Conservation (phyloP, 2,329 filamentous ascomycete genomes). For the Fusarium sp. region DNA sequence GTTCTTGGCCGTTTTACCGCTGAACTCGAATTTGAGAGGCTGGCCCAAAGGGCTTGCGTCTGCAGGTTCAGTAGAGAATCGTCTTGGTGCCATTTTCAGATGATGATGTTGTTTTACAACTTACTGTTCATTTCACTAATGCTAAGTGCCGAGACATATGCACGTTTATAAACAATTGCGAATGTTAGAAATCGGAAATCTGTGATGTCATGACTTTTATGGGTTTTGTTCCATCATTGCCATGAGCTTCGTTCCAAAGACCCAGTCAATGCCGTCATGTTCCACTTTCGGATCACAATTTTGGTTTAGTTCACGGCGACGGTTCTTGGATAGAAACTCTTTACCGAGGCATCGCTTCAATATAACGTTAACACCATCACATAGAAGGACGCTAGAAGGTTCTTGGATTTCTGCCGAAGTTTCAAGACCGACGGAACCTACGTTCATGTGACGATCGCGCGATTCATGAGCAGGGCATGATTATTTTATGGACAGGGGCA, state of each 20-base stretch:
- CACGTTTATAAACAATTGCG: neutral
- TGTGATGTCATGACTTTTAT: constrained; percentile 18
- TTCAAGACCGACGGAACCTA: neutral
- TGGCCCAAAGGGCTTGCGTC: constrained; percentile 47
- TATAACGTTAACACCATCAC: neutral
- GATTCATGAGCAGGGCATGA: neutral
- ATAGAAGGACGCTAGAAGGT: neutral
- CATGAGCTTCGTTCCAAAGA: neutral
- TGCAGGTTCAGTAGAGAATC: neutral
- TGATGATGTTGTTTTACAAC: neutral
- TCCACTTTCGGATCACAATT: constrained; percentile 9
- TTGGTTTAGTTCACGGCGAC: neutral
- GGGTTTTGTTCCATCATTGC: neutral
- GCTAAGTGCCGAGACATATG: accelerated
- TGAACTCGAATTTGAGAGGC: constrained; percentile 60
- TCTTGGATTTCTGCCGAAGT: neutral
- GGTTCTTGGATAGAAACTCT: neutral
- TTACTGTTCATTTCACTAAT: accelerated
- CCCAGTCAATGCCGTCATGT: constrained; percentile 19
- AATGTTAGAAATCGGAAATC: neutral
- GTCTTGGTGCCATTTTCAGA: constrained; percentile 10
- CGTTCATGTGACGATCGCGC: neutral
- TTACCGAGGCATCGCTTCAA: neutral
- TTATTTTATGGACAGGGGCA: no score
- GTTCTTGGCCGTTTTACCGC: constrained; percentile 66